Conservation (phyloP, 2,329 filamentous ascomycete species). For the Triangularia setosa region DNA sequence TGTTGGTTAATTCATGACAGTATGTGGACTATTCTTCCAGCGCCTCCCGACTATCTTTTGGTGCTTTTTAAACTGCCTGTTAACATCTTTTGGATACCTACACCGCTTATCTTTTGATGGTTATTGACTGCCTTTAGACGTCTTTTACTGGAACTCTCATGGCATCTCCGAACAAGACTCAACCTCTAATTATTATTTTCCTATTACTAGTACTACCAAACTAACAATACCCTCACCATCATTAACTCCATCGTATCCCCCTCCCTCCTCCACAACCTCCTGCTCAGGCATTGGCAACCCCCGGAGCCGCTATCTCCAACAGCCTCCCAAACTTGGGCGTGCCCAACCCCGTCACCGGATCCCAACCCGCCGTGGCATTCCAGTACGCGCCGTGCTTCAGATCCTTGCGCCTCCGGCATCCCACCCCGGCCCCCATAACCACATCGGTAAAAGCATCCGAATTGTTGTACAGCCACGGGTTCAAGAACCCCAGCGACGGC, state of each 20-base stretch:
- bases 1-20: no score
- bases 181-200: no score
- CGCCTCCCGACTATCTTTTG: no score
- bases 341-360: slow-evolving; percentile 29
- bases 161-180: no score
- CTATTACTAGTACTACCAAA: no score
- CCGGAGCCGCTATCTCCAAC: slow-evolving; percentile 15
- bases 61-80: no score
- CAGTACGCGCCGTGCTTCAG: slow-evolving; percentile 14
- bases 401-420: slow-evolving; percentile 22
- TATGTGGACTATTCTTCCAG: no score
- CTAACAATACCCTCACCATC: neutral
- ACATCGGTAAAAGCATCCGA: slow-evolving; percentile 29
- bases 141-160: no score
- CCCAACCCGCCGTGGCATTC: slow-evolving; percentile 34
- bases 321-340: slow-evolving; percentile 13
- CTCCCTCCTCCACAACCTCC: neutral
- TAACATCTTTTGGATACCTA: no score
- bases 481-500: slow-evolving; percentile 41
- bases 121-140: no score
- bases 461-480: slow-evolving; percentile 37
- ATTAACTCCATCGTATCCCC: neutral
- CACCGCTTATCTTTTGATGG: no score
- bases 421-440: slow-evolving; percentile 23
- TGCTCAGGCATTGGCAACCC: slow-evolving; percentile 11